Base-by-base conservation (phyloP, 2,329 filamentous ascomycete species). In the Cordyceps tenuipes region DNA sequence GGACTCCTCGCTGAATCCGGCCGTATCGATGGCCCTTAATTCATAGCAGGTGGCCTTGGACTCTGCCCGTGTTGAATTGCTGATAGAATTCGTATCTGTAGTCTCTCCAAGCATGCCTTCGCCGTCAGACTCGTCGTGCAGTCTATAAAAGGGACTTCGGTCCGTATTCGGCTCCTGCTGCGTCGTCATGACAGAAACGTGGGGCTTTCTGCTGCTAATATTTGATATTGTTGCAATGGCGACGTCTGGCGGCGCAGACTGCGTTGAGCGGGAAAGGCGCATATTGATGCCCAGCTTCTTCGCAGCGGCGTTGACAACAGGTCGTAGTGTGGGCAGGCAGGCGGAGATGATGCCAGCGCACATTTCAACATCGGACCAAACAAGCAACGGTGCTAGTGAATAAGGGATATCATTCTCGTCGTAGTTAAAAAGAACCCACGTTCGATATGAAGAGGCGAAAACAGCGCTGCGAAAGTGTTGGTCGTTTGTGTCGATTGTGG, bases 311-410 rank as follows among this genome's bases (percentile, higher is more conserved):
- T 71, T 69, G 36, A 80, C 63, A 15, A 79, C 72, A 3, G 79
- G 79, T 6, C 78, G 73, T 44, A 82, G 69, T 0, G 80, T 81
- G 0, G 81, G 81, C 0, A 82, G 75, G 63, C 78, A 81, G 7
- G 80, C 80, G 0, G 79, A 80, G 48, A 81, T 71, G 63, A 83
- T 80, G 54, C 79, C 81, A 0, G 76, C 74, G 0, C 77, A 72
- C 67, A 77, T 75, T 64, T 81, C 79, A 62, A 80, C 76, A 5
- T 71, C 71, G 7, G 77, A 77, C 79, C 78, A 81, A 57, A 73
- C 76, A 5, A 76, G 73, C 0, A 76, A 73, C 1, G 73, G 74
- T 0, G 76, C 76, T 9, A 81, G 70, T 0, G 77, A 77, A 65
- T 79, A 80, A n/a, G 72, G 71, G 3, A 76, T 75, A 57, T 80